phyloP scores from a whole-genome alignment of 1,284 basidiomycete species.

The Cystobasidiaceae sp. region DNA sequence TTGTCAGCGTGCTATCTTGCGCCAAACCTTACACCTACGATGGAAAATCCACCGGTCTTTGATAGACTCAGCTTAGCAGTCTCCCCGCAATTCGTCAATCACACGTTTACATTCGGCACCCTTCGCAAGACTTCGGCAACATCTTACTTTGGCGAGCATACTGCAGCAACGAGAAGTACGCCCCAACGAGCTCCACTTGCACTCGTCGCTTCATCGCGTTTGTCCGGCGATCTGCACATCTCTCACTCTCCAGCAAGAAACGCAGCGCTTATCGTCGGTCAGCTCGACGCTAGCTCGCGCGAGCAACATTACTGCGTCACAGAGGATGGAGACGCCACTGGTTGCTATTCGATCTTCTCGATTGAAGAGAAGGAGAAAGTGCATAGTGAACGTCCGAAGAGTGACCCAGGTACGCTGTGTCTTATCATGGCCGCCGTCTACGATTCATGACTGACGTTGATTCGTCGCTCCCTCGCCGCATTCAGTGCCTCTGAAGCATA shows the following conservation, averaged over 20 bases:
- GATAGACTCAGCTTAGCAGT: slow-evolving; percentile 18
- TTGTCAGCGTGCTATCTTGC: background rate
- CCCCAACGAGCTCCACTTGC: background rate
- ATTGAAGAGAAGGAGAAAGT: slow-evolving; percentile 4
- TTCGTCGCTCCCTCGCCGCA: background rate
- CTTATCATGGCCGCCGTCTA: background rate
- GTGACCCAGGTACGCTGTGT: slow-evolving; percentile 18
- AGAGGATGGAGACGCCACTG: background rate
- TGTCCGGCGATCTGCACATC: slow-evolving; percentile 22
- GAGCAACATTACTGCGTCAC: background rate
- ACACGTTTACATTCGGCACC: slow-evolving; percentile 11
- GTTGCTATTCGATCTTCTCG: slow-evolving; percentile 3
- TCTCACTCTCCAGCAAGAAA: slow-evolving; percentile 8
- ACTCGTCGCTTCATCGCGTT: slow-evolving; percentile 19
- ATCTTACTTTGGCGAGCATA: slow-evolving; percentile 8
- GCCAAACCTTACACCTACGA: background rate
- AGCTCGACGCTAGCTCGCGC: background rate
- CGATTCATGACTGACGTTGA: background rate
- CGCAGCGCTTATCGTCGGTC: background rate
- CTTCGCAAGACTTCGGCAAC: background rate
- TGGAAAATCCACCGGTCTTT: background rate
- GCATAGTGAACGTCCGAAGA: slow-evolving; percentile 17
- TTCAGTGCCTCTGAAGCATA: slow-evolving; percentile 19
- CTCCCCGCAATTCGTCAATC: slow-evolving; percentile 12
- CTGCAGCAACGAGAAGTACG: background rate